A percentile compares a stretch with the other conserved stretches of the same genome.
Evolutionary conservation across 176 grass and related monocot species (phyloP).

Genomic region (Bothriochloa decipiens): DNA sequence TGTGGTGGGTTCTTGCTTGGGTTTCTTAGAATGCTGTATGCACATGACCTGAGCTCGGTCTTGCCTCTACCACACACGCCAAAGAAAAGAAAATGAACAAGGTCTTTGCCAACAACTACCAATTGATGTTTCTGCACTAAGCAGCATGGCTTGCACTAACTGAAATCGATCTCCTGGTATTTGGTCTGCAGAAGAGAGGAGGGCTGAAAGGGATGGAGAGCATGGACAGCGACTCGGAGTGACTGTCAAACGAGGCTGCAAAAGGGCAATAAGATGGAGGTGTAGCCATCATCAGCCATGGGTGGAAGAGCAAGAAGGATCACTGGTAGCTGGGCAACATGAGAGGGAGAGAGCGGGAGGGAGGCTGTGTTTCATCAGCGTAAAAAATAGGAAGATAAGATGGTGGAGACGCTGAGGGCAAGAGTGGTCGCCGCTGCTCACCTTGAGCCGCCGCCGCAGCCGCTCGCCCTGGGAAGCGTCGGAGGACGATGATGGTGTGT

Average conservation of each 20-base stretch:
- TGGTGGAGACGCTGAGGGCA: slow-evolving; percentile 2
- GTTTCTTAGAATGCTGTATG: neutral
- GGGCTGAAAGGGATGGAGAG: slow-evolving; percentile 87
- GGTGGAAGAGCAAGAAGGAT: neutral
- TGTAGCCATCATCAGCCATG: neutral
- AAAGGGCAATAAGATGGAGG: slow-evolving; percentile 28
- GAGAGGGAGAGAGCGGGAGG: neutral
- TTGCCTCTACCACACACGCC: neutral
- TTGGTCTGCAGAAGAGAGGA: slow-evolving; percentile 63
- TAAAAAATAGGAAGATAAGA: neutral
- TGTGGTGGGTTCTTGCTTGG: slow-evolving; percentile 2
- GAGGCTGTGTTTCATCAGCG: neutral
- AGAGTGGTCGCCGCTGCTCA: neutral
- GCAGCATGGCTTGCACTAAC: slow-evolving; percentile 17
- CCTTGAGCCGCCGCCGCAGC: slow-evolving; percentile 13
- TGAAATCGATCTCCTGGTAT: neutral
- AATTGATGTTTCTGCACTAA: neutral
- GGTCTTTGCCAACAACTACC: neutral
- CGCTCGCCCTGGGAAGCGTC: slow-evolving; percentile 26
- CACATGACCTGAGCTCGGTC: neutral
- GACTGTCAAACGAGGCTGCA: neutral
- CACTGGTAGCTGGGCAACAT: neutral
- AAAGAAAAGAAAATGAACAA: neutral
- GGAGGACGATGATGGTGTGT: neutral
- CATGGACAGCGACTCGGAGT: slow-evolving; percentile 92